Base-by-base conservation (phyloP, 228 moss, liverwort and hornwort species). In the Sphagnum fallax region DNA sequence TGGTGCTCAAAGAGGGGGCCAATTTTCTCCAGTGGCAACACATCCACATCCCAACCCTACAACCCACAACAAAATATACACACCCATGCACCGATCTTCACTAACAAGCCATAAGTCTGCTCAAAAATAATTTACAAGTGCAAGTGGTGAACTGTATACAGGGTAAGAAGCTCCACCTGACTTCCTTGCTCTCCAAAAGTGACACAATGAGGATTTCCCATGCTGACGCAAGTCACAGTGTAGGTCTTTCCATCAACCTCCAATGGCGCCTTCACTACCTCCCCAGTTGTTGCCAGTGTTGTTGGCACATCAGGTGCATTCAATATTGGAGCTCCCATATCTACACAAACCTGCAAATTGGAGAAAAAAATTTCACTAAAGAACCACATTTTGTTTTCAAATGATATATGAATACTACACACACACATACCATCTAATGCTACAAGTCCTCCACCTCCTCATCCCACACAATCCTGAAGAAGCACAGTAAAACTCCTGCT, bases 151-250 rank as follows among this genome's bases (percentile, higher is more conserved):
- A 32, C 32, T 32, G 32, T 32, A 1, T 32, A 32, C 32, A 32
- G 32, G 32, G 32, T 32, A 32, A 32, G 32, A 32, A 32, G 32
- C 32, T 32, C 53, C 68, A 82, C 88, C 70, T 82, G 70, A 7
- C 72, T 78, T 74, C 85, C 80, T 68, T 85, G 76, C 69, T 85
- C 76, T 67, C 88, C 88, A 59, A 92, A 90, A 50, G 87, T 90
- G 63, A 98, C 85, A 78, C 92, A 94, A 80, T 98, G 98, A 66
- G 94, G 98, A 77, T 98, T 98, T 71, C 98, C 98, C 98, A 98
- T 94, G 83, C 94, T 94, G 60, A 94, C 98, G 77, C 98, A 98
- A 18, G 98, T 98, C 71, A 94, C 87, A 71, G 65, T 80, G 92
- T 94, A 98, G 15, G 71, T 90, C 77, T 84, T 90, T 51, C 89